phyloP scores from a whole-genome alignment of 805 yeast species.

The Lipomyces orientalis region DNA sequence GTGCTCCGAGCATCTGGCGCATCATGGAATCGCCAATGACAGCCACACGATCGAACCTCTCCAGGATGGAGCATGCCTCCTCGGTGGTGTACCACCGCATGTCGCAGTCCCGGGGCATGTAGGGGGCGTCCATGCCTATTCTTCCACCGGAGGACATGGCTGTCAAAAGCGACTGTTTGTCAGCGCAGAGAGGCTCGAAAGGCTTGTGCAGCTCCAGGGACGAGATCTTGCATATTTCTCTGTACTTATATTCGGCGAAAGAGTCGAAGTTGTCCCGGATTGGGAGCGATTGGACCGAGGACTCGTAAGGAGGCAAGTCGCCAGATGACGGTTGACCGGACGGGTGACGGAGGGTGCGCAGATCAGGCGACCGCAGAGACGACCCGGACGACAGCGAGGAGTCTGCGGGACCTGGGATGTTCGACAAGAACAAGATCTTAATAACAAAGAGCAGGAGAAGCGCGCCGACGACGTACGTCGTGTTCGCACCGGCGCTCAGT shows the following conservation, averaged over 20 bases:
- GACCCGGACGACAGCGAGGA: not conserved
- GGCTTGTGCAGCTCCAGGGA: slow-evolving; percentile 37
- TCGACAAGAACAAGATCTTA: slow-evolving; percentile 32
- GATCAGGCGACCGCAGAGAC: slow-evolving; percentile 1
- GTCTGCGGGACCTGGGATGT: not conserved
- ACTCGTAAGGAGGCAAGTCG: not conserved
- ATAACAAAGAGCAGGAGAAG: slow-evolving; percentile 36
- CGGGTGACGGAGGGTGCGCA: not conserved
- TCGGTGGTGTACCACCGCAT: slow-evolving; percentile 38
- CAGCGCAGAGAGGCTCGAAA: slow-evolving; percentile 35
- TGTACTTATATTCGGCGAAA: slow-evolving; percentile 34
- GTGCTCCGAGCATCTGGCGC: slow-evolving; percentile 38
- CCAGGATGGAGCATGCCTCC: slow-evolving; percentile 33
- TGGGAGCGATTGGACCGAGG: not conserved
- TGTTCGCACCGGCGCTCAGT: slow-evolving; percentile 18
- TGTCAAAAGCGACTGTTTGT: slow-evolving; percentile 27
- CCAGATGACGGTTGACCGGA: not conserved
- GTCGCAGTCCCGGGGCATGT: slow-evolving; percentile 38
- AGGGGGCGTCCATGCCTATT: slow-evolving; percentile 36
- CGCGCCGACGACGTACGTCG: slow-evolving; percentile 36
- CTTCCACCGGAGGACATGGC: slow-evolving; percentile 38
- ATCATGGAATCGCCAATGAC: slow-evolving; percentile 37
- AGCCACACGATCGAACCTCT: slow-evolving; percentile 33
- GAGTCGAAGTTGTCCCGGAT: slow-evolving; percentile 34
- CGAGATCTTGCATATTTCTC: slow-evolving; percentile 35